Evolutionary conservation across 768 basidiomycete species (phyloP), one percentile per base, ranked within the genome.

Genomic region (Tricholoma sp.): DNA sequence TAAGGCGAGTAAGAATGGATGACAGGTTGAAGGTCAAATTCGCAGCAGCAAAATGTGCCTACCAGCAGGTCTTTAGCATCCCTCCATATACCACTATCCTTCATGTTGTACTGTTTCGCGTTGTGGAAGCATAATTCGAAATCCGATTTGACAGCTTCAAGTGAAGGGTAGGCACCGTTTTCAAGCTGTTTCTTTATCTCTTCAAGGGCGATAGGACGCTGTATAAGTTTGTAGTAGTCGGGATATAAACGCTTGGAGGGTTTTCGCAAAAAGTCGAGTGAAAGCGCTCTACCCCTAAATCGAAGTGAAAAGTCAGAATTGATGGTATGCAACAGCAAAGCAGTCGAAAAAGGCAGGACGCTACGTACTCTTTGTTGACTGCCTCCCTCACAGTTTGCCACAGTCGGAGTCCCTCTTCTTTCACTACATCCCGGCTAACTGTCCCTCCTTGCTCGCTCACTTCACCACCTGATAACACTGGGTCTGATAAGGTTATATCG

Each of bases 61-160:
- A 93, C 92, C 72, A 89, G 78, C 33, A 94, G 73, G 54, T 82
- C 80, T 67, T 87, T 91, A n/a, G 92, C 92, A 70, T 92, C 89
- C 57, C 78, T 77, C 77, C 82, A 92, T 57, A 94, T 92, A 45
- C 70, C 74, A 66, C 90, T 92, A 17, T 88, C 88, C 67, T 84
- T 84, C 68, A 83, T 76, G 69, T 94, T 94, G 71, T 91, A 94
- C 59, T 80, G 76, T 71, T 89, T 90, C 24, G 89, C 89, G 65
- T 93, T 92, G 63, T 76, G 79, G 66, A 93, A 93, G 66, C 88
- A 87, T 39, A 84, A 73, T 63, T 92, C 89, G 51, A 92, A 81
- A 65, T 90, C 89, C 42, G 76, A 76, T 64, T 80, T 83, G 63
- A 91, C 84, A 9, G 78, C 81, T 50, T 85, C 81, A 47, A 93